Base-by-base conservation (phyloP, 2,329 filamentous ascomycete species). In the Dactylellina cionopaga region DNA sequence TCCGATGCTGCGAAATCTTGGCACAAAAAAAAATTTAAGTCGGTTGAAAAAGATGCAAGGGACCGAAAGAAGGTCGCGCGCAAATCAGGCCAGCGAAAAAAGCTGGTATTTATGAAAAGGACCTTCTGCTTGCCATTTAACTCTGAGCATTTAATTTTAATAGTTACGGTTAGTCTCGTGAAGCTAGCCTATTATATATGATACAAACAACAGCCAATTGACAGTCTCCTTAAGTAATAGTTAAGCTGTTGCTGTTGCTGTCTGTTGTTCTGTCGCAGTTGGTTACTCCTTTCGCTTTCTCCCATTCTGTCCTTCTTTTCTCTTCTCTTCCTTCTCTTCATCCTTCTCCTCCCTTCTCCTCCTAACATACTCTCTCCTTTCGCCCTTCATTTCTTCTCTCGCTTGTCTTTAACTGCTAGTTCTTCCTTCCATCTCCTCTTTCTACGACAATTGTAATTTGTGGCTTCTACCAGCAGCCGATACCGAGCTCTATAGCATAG, bases 1-100 rank as follows among this genome's bases (percentile, higher is more conserved):
- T 35, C 66, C 66, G 66, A 41, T 39, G 58, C 51, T 37, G 58
- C 58, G 66, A 64, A 31, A 24, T 13, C 1, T 3, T n/a, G n/a
- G n/a, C n/a, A n/a, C n/a, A 39, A 54, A 15, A 54, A 39, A 27
- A 39, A 25, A 41, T 25, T 33, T 31, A 15, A 6, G 31, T 6
- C 6, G 31, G 31, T 6, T n/a, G 13, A 6, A 47, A 15, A 49
- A 15, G 13, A 49, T 58, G 52, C 39, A 54, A 41, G 49, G 49
- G 31, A 37, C 49, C 25, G n/a, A 49, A 49, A 56, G 10, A 22
- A 11, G 10, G 13, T 52, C 9, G 47, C 47, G 31, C 47, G 47
- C 29, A 22, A 52, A 56, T 52, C 31, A 52, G 46, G 59, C 35
- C 35, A 64, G 25, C 13, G 22, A 5, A 15, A 24, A 37, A 6